Conservation (phyloP, 306 rosid species). For the Castanospermum australe region DNA sequence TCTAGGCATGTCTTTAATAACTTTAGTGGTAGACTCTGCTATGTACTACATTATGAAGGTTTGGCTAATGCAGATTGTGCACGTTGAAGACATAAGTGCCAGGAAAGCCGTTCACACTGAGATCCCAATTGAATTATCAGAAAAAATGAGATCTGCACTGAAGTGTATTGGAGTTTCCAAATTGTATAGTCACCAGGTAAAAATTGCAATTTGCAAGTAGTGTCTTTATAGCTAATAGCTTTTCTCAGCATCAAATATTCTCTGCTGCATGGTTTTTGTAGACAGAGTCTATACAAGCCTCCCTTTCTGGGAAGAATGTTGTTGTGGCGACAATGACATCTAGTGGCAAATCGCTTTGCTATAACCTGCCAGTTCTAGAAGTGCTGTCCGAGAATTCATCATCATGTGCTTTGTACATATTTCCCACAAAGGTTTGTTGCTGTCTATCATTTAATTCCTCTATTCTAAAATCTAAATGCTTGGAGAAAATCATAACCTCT, state of each 20-base stretch:
- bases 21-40: background rate
- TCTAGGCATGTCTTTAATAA: slow-evolving; percentile 5
- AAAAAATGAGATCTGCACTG: slow-evolving; percentile 61
- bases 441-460: background rate
- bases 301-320: slow-evolving; percentile 72
- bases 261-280: slow-evolving; percentile 31
- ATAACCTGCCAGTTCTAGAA: slow-evolving; percentile 86
- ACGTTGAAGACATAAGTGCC: slow-evolving; percentile 69
- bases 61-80: slow-evolving; percentile 67
- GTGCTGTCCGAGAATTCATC: slow-evolving; percentile 51
- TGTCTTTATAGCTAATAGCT: slow-evolving; percentile 8
- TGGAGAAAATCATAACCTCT: background rate
- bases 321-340: slow-evolving; percentile 94
- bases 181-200: slow-evolving; percentile 89
- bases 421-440: slow-evolving; percentile 87
- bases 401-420: slow-evolving; percentile 79
- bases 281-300: slow-evolving; percentile 81
- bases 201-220: slow-evolving; percentile 24
- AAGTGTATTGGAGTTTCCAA: slow-evolving; percentile 62
- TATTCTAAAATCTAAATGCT: slow-evolving; percentile 21
- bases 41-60: slow-evolving; percentile 29
- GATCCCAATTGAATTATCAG: slow-evolving; percentile 61
- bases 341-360: slow-evolving; percentile 96
- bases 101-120: slow-evolving; percentile 60
- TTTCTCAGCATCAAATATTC: slow-evolving; percentile 14